phyloP scores from a whole-genome alignment of 257 asterid species.

The Nicotiana otophora region DNA sequence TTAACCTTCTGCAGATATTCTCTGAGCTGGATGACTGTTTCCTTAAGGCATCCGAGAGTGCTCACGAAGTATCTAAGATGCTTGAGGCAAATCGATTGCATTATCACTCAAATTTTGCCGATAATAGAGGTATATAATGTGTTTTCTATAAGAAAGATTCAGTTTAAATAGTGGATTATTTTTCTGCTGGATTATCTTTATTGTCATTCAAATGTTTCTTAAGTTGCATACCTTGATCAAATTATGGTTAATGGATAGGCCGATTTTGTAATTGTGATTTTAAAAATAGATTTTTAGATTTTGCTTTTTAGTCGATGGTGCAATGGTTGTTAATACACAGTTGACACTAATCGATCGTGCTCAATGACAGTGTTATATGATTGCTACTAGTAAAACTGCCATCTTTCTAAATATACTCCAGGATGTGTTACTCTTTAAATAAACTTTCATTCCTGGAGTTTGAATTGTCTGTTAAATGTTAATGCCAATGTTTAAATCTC shows the following conservation, averaged over 20 bases:
- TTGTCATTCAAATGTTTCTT: not conserved
- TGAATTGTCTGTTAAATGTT: not conserved
- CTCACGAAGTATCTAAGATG: slow-evolving; percentile 86
- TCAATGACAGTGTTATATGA: not conserved
- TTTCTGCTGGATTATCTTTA: not conserved
- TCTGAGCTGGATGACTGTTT: slow-evolving; percentile 82
- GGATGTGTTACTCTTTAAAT: not conserved
- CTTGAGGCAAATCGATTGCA: slow-evolving; percentile 93
- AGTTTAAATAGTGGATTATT: not conserved
- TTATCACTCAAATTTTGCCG: slow-evolving; percentile 93
- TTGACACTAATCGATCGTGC: not conserved
- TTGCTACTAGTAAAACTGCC: not conserved
- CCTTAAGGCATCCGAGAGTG: slow-evolving; percentile 85
- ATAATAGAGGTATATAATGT: slow-evolving; percentile 57
- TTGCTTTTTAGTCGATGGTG: not conserved
- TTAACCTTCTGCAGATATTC: slow-evolving; percentile 57
- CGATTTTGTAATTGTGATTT: not conserved
- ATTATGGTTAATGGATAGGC: not conserved
- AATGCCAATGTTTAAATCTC: slow-evolving; percentile 2
- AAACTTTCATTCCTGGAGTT: not conserved
- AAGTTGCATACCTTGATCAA: not conserved
- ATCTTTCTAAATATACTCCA: not conserved
- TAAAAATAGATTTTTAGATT: not conserved
- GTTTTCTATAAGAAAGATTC: not conserved
- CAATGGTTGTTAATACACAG: not conserved